Percentiles rank a stretch among this genome's conserved stretches.
Conservation (phyloP, 495 filamentous ascomycete genomes). For the Physcia stellaris region DNA sequence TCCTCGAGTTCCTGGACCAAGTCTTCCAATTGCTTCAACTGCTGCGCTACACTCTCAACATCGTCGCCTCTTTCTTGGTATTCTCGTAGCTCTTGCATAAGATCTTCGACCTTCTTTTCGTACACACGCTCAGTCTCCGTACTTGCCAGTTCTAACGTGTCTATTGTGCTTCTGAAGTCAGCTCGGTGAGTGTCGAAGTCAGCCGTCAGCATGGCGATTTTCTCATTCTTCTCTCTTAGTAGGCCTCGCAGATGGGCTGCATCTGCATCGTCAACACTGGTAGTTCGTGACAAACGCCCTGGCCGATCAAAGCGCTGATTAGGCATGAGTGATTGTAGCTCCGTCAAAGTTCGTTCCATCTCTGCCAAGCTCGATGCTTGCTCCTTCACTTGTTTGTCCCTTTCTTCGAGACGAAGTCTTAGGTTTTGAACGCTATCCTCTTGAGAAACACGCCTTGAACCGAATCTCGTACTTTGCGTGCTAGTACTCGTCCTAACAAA, state of each 20-base stretch:
- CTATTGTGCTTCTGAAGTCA: constrained; percentile 92
- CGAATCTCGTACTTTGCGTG: constrained; percentile 19
- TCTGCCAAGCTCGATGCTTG: constrained; percentile 70
- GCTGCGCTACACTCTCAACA: constrained; percentile 76
- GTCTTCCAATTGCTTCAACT: constrained; percentile 91
- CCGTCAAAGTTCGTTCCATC: constrained; percentile 66
- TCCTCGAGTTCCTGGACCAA: constrained; percentile 94
- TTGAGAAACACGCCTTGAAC: constrained; percentile 34
- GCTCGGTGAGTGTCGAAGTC: constrained; percentile 94
- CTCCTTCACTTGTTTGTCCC: constrained; percentile 74
- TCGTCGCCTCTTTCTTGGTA: constrained; percentile 72
- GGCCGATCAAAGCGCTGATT: constrained; percentile 22
- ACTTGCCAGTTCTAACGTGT: constrained; percentile 90
- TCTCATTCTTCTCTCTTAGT: constrained; percentile 91
- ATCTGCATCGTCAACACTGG: constrained; percentile 66
- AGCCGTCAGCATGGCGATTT: constrained; percentile 76
- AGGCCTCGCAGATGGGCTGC: constrained; percentile 61
- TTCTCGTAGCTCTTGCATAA: constrained; percentile 75
- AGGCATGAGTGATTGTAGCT: constrained; percentile 44
- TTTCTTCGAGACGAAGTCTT: constrained; percentile 59
- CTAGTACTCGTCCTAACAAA: constrained; percentile 34
- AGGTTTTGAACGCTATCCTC: constrained; percentile 56
- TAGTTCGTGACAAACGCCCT: constrained; percentile 19
- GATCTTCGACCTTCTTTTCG: constrained; percentile 77
- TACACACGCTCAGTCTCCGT: constrained; percentile 97